These are phyloP conservation scores for Ceratocystis variospora DNA, from an alignment of 2,329 filamentous ascomycete species.

Conservation along the genomic window DNA sequence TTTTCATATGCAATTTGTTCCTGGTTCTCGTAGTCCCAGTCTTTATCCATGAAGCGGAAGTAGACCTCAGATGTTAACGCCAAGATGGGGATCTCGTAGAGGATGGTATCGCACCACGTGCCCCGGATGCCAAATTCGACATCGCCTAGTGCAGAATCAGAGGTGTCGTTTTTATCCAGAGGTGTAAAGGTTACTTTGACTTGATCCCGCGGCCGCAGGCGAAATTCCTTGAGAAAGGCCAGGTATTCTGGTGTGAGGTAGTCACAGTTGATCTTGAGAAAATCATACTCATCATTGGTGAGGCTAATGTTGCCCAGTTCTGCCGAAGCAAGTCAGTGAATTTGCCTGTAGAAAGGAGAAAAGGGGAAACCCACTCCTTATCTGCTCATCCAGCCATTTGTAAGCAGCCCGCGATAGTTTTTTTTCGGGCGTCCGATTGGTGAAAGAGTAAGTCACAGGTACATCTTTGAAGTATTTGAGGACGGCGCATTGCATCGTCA, in stretches of 20 bases:
- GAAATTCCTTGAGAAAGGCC: constrained; percentile 66
- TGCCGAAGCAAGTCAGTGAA: constrained; percentile 26
- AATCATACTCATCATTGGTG: constrained; percentile 64
- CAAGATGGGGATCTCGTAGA: constrained; percentile 92
- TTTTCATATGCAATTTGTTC: constrained; percentile 75
- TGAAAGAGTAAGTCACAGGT: constrained; percentile 82
- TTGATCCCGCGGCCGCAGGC: constrained; percentile 67
- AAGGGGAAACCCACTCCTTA: constrained; percentile 47
- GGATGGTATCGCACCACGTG: constrained; percentile 83
- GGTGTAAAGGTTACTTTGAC: constrained; percentile 55
- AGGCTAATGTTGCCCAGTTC: constrained; percentile 73
- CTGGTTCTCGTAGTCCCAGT: constrained; percentile 82
- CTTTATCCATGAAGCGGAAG: constrained; percentile 88
- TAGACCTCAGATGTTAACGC: constrained; percentile 90
- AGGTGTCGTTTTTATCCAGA: constrained; percentile 41
- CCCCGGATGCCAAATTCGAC: constrained; percentile 66
- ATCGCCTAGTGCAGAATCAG: constrained; percentile 56
- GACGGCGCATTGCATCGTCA: constrained; percentile 97
- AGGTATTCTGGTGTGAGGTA: constrained; percentile 72
- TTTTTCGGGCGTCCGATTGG: constrained; percentile 89
- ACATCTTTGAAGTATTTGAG: constrained; percentile 78
- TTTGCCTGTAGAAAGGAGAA: neutral
- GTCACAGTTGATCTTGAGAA: constrained; percentile 62
- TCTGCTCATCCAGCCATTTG: constrained; percentile 71
- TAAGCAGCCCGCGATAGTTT: constrained; percentile 73